Base-by-base conservation (phyloP, 2,329 filamentous ascomycete species). In the Macrophomina tecta region DNA sequence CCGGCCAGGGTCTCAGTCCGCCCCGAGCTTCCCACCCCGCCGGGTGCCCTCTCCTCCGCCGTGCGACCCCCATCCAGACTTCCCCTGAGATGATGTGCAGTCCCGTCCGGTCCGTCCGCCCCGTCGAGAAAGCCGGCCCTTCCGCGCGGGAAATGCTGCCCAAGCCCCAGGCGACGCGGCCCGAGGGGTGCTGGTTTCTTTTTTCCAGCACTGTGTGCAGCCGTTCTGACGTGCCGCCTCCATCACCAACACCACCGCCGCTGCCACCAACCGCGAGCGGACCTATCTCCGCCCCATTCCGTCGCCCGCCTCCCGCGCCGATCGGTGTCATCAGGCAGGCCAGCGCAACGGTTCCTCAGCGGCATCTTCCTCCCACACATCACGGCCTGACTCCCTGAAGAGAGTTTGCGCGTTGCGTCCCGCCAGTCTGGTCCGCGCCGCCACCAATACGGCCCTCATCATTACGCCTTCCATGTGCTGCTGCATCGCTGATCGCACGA, bases 111-210 rank as follows among this genome's bases (percentile, higher is more conserved):
- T 49, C 58, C 58, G 58, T 45, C 30, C 58, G 58, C 42, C 7
- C 58, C 58, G 58, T 28, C 16, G 16, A 1, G 11, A 18, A 49
- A 34, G 28, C 56, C 56, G 56, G 58, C 32, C 23, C 42, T 49
- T 62, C 58, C 58, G 58, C 58, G 45, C 56, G 53, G 53, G 30
- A 58, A 58, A 58, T 36, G 56, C 56, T 61, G 56, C 56, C 56
- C 56, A 61, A 61, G 56, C 40, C 40, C 38, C 53, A 58, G 53
- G 53, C 53, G 53, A 58, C 53, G 38, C 53, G 53, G 53, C 53
- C 53, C 53, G 53, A 61, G 48, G 40, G 56, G 40, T 16, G 46
- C 18, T 38, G 32, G 6, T 58, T 58, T 40, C 53, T 58, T 58
- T 58, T 58, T 58, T 18, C 23, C 36, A 58, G 53, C 53, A 58